A percentile compares a stretch with the other conserved stretches of the same genome.
Evolutionary conservation across 164 flowering plant species (phyloP).

Genomic region (Litsea cubeba): DNA sequence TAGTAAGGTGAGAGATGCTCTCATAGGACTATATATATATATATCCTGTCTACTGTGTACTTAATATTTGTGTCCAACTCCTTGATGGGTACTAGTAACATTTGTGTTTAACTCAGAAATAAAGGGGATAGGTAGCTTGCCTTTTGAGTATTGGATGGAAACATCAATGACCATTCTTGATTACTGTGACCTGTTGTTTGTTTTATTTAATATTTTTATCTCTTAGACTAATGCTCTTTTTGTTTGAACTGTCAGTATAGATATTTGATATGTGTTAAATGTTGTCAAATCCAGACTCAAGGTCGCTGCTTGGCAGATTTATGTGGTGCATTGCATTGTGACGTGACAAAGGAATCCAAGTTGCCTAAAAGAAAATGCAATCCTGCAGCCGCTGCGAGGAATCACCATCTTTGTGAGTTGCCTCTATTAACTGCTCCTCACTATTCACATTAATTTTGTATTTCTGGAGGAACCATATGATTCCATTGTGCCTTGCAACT

Average conservation of each 20-base stretch:
- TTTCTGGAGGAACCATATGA: neutral
- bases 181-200: no score
- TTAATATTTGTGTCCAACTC: no score
- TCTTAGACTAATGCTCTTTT: neutral
- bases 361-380: conserved; percentile 70
- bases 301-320: conserved; percentile 91
- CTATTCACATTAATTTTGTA: neutral
- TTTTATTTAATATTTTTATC: no score
- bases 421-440: conserved; percentile 9
- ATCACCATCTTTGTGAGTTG: conserved; percentile 88
- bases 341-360: conserved; percentile 48
- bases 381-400: conserved; percentile 86
- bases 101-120: no score
- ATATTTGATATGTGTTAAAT: neutral
- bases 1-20: no score
- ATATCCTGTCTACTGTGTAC: no score
- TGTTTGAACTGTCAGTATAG: neutral
- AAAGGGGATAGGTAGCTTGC: no score
- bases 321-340: conserved; percentile 97
- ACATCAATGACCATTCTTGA: no score
- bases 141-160: no score
- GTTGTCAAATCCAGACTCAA: conserved; percentile 48
- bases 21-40: no score
- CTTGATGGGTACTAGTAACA: no score
- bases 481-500: neutral